Base-by-base conservation (phyloP, 208 protist species). In the Leishmania amazonensis region DNA sequence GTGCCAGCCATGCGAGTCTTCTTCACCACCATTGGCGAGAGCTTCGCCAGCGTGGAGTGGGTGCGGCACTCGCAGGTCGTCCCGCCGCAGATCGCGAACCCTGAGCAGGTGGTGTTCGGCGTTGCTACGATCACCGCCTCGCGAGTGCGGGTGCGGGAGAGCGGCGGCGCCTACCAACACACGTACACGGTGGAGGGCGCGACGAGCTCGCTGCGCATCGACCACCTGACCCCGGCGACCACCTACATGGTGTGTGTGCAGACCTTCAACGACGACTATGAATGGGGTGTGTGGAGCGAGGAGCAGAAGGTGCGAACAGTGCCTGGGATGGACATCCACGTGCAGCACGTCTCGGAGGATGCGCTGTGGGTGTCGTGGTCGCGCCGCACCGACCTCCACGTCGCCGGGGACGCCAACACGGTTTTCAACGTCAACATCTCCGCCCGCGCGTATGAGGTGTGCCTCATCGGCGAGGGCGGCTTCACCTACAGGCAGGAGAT, bases 241-340 rank as follows among this genome's bases (percentile, higher is more conserved):
- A 97, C 93, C 21, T 98, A 97, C 85, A 91, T 84, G 54, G 90
- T 98, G 42, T 82, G 93, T 15, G 95, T 98, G 72, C 94, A 97
- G 83, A 98, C 96, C 28, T 98, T 92, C 87, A 96, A 96, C 88
- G 94, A 97, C 85, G 93, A 96, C 88, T 94, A 90, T 85, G 92
- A 96, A 81, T 98, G 95, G 95, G 96, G 96, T 47, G 89, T 94
- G 67, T 98, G 95, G 93, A 94, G 93, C 81, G 93, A 95, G 76
- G 96, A 97, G 88, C 85, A 83, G 40, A 94, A 92, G 85, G 91
- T 96, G 76, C 90, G 94, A 49, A 98, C 96, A 35, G 94, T 96
- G 73, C 91, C 94, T 19, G 89, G 90, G 54, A 94, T 98, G 87
- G 87, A 92, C 65, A 95, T 98, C 81, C 72, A 91, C 54, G 79